Base-by-base conservation (phyloP, 495 filamentous ascomycete species). In the Podospora pseudoanserina region DNA sequence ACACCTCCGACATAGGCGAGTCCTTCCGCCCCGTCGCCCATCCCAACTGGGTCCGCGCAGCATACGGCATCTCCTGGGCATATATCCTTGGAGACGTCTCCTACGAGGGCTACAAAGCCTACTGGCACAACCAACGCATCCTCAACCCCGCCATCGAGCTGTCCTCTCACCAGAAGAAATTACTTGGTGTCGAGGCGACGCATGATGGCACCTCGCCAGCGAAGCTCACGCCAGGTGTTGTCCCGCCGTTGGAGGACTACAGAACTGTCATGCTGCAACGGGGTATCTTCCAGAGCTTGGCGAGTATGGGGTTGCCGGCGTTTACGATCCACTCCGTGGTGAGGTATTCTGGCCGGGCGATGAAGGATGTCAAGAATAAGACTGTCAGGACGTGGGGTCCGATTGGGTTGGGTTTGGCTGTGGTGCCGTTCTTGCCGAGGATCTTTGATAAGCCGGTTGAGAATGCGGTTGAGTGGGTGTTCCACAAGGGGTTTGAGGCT, bases 1-100 rank as follows among this genome's bases (percentile, higher is more conserved):
- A 98, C 81, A 98, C 95, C 16, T 94, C 91, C 39, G 95, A 99
- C 77, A 92, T 99, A 57, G 95, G 95, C 76, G 95, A 99, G 78
- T 96, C 92, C 9, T 99, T 99, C 80, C 90, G 95, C 5, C 95
- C 95, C 4, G 85, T 98, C 65, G 93, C 94, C 4, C 92, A 97
- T 77, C 94, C 92, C 0, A 88, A 80, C 72, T 81, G 94, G 4
- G 91, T 99, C 4, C 85, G 88, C 56, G 81, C 87, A 64, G 95
- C 95, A 7, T 99, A 99, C 78, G 94, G 86, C 65, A 82, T 99
- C 66, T 96, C 92, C 23, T 98, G 95, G 95, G 83, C 88, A 20
- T 99, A 99, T 75, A 83, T 99, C 58, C 78, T 92, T 63, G 94
- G 95, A 69, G 95, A 99, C 73, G 94, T 97, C 64, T 83, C 86